Conservation (phyloP, 2,329 filamentous ascomycete genomes). For the Orbilia brochopaga region DNA sequence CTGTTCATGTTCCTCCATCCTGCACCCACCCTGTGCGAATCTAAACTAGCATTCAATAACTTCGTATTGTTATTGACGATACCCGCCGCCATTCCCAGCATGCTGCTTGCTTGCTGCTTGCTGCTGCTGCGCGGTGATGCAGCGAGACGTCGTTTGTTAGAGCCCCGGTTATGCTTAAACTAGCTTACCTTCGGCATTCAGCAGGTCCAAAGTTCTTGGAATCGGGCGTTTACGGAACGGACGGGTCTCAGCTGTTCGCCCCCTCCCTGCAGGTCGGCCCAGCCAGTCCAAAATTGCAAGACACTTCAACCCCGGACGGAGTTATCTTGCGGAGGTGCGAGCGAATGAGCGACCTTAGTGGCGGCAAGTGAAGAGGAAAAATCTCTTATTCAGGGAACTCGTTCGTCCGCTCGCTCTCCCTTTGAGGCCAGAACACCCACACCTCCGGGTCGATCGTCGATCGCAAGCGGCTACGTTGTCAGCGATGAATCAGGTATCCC, state of each 20-base stretch:
- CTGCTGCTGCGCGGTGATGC: conserved; percentile 19
- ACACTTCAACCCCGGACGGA: conserved; percentile 38
- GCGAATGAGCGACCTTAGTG: neutral
- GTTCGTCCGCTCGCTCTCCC: neutral
- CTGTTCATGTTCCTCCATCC: neutral
- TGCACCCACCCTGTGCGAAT: neutral
- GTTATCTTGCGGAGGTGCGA: conserved; percentile 46
- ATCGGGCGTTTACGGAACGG: conserved; percentile 49
- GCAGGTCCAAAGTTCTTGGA: conserved; percentile 50
- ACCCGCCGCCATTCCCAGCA: conserved; percentile 5
- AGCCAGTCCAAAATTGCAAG: too few species aligned
- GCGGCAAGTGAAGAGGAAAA: conserved; percentile 24
- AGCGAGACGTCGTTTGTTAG: conserved; percentile 17
- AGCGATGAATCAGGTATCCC: neutral
- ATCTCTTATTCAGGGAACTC: conserved; percentile 40
- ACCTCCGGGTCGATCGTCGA: neutral
- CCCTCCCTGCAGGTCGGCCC: neutral
- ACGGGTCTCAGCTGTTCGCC: conserved; percentile 32
- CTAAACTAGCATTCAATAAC: neutral
- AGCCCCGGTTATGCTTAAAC: conserved; percentile 18
- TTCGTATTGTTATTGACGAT: neutral
- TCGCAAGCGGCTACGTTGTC: neutral
- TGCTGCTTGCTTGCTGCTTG: conserved; percentile 16
- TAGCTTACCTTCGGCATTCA: conserved; percentile 49
- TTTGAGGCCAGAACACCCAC: neutral